phyloP scores from a whole-genome alignment of 192 early-diverging fungal genomes.

The Linderina pennispora region DNA sequence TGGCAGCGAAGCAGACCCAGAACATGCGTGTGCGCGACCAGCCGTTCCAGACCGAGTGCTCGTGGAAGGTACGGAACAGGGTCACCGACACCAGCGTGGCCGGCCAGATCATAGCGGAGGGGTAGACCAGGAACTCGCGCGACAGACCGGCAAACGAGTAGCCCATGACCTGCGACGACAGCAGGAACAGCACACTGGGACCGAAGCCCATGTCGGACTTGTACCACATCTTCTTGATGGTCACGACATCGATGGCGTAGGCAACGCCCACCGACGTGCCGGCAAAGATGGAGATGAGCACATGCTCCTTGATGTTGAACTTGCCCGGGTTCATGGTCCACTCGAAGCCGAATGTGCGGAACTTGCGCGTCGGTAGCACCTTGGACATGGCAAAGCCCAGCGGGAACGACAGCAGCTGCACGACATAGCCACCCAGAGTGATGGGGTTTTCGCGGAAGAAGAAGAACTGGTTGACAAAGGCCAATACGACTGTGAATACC shows the following conservation, averaged over 20 bases:
- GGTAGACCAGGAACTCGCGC: slow-evolving; percentile 65
- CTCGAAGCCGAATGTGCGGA: neutral
- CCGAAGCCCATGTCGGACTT: slow-evolving; percentile 49
- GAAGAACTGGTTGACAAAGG: slow-evolving; percentile 63
- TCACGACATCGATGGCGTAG: slow-evolving; percentile 59
- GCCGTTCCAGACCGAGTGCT: slow-evolving; percentile 17
- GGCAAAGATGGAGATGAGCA: slow-evolving; percentile 63
- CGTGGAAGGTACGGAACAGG: slow-evolving; percentile 62
- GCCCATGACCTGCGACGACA: slow-evolving; percentile 53
- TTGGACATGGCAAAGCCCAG: slow-evolving; percentile 53
- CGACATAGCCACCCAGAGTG: slow-evolving; percentile 52
- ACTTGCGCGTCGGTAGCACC: slow-evolving; percentile 38
- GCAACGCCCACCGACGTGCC: slow-evolving; percentile 52
- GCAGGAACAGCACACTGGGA: slow-evolving; percentile 48
- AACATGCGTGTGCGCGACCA: slow-evolving; percentile 9
- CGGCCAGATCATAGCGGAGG: slow-evolving; percentile 74
- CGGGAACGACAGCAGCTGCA: slow-evolving; percentile 59
- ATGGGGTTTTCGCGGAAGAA: slow-evolving; percentile 68
- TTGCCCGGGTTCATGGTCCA: slow-evolving; percentile 61
- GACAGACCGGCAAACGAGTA: slow-evolving; percentile 54
- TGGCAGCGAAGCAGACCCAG: slow-evolving; percentile 7
- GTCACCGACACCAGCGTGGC: slow-evolving; percentile 56
- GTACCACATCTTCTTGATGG: slow-evolving; percentile 52
- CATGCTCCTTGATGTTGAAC: slow-evolving; percentile 76
- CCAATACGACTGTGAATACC: slow-evolving; percentile 48